Percentiles rank a stretch among this genome's conserved stretches.
These are phyloP conservation scores for Tuctoria greenei DNA, from an alignment of 176 grass and related monocot species.

Conservation along the genomic window DNA sequence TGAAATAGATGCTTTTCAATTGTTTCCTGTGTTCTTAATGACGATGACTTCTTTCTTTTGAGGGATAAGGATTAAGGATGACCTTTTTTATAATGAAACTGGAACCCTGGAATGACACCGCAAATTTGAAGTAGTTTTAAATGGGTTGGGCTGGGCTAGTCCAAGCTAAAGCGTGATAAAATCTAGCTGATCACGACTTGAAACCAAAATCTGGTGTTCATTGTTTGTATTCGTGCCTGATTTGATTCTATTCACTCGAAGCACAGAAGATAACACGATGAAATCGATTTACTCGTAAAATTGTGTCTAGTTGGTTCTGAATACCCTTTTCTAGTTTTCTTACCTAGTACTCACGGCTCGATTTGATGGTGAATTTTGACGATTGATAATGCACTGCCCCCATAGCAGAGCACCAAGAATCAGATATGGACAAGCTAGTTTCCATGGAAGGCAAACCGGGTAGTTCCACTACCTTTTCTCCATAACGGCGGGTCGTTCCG, in stretches of 20 bases:
- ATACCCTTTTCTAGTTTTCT: background rate
- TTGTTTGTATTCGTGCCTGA: background rate
- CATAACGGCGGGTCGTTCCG: too few species aligned
- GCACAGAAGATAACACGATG: background rate
- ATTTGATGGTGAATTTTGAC: background rate
- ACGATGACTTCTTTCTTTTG: too few species aligned
- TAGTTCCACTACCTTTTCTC: background rate
- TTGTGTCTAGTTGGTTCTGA: background rate
- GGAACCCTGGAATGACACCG: background rate
- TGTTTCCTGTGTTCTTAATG: background rate
- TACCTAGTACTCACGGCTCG: background rate
- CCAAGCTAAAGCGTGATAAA: background rate
- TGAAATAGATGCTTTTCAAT: background rate
- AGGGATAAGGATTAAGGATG: too few species aligned
- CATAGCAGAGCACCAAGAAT: background rate
- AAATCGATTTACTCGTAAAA: background rate
- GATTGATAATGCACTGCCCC: background rate
- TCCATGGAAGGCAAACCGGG: conserved; percentile 12
- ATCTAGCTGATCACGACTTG: background rate
- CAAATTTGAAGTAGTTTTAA: background rate
- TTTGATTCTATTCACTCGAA: background rate
- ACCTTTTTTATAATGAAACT: background rate
- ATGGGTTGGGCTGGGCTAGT: background rate
- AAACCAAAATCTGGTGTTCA: background rate
- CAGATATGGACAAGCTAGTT: background rate